Percentiles rank a stretch among this genome's conserved stretches.
Evolutionary conservation across 2,329 filamentous ascomycete genomes (phyloP).

Genomic region (Teratosphaeria gauchensis): DNA sequence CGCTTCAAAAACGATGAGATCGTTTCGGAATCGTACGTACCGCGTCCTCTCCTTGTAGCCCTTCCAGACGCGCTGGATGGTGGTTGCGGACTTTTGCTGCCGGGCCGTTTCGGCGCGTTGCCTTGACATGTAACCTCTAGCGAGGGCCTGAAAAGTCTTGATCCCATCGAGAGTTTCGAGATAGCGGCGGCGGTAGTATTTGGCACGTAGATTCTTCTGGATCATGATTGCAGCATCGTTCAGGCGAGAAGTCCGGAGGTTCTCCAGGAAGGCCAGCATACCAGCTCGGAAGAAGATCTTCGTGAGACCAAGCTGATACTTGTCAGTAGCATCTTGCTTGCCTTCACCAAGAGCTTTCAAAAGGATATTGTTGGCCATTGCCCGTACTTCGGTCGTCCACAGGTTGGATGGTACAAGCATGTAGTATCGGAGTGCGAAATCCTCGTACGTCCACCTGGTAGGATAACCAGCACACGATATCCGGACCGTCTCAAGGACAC

Average conservation of each 20-base stretch:
- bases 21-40: slow-evolving; percentile 68
- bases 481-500: slow-evolving; percentile 95
- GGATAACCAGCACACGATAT: slow-evolving; percentile 97
- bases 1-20: slow-evolving; percentile 82
- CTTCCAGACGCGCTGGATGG: slow-evolving; percentile 91
- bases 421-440: slow-evolving; percentile 95
- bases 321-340: slow-evolving; percentile 63
- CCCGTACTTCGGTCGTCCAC: slow-evolving; percentile 88
- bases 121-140: slow-evolving; percentile 69
- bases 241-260: slow-evolving; percentile 77
- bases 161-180: slow-evolving; percentile 77
- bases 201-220: slow-evolving; percentile 92
- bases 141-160: slow-evolving; percentile 66
- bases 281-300: slow-evolving; percentile 99
- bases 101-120: slow-evolving; percentile 70
- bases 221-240: slow-evolving; percentile 96
- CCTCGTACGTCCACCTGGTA: slow-evolving; percentile 96
- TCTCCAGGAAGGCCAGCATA: slow-evolving; percentile 97
- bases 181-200: slow-evolving; percentile 89
- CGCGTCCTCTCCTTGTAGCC: slow-evolving; percentile 80
- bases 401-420: slow-evolving; percentile 84
- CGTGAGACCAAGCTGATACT: slow-evolving; percentile 93
- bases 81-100: slow-evolving; percentile 76
- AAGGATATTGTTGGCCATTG: slow-evolving; percentile 90
- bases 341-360: slow-evolving; percentile 67